Evolutionary conservation across 2,329 filamentous ascomycete species (phyloP), one percentile per base, ranked within the genome.

Genomic region (Penicillium frequentans): DNA sequence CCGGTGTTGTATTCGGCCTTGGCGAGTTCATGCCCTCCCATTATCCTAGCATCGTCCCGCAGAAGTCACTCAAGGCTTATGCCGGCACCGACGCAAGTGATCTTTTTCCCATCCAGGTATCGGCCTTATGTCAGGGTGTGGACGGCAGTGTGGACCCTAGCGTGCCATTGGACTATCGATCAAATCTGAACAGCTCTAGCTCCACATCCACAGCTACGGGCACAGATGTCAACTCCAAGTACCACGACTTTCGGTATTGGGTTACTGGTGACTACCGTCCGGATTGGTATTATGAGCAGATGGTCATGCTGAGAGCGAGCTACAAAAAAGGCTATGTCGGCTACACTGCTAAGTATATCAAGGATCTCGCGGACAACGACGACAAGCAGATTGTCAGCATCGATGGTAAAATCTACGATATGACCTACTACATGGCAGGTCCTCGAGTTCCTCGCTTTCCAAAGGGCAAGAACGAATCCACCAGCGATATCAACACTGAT

Each of bases 91-190:
- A 99, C 69, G 88, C 93, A n/a, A 96, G 90, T 23, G 81, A 84
- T 39, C 82, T 99, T 11, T 99, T 99, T 78, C 95, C 96, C 0
- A 83, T 99, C 1, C 95, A 99, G 73, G 93, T 99, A 16, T 96
- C 89, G 5, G 92, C 93, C 44, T 82, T 99, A 37, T 99, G 95
- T 75, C 84, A 89, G 58, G 95, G 93, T 57, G 85, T 84, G 31
- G 81, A 87, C 62, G 90, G 89, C 23, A 70, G 68, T 1, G 78
- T 89, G 48, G 83, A 91, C 68, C 83, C 84, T 3, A 83, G 86
- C 43, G 90, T 99, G n/a, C 88, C 89, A 47, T 82, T 99, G 27
- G 89, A 93, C 73, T 98, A 93, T 77, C 87, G 86, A 62, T 85
- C 82, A 37, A 86, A 85, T 43, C 23, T 64, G 60, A 99, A 99